Evolutionary conservation across 208 protist species (phyloP).

Genomic region (Trichomonas gallinae): DNA sequence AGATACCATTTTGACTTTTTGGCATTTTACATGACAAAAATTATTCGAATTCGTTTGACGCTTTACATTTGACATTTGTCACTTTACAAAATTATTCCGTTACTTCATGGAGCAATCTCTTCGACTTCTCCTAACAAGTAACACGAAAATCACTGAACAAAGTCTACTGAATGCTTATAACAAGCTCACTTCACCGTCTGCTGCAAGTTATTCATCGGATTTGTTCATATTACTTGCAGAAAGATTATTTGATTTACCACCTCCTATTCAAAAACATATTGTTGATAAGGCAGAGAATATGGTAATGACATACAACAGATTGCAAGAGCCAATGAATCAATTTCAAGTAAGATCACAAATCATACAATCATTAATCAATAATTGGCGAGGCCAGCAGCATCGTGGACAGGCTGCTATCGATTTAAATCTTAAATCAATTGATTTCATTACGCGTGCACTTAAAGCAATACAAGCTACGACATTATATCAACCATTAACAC

Average conservation of each 20-base stretch:
- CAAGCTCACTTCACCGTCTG: not conserved
- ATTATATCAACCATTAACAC: not conserved
- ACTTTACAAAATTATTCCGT: not conserved
- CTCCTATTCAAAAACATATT: conserved; percentile 8
- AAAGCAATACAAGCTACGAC: not conserved
- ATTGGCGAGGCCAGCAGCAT: not conserved
- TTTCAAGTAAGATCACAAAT: not conserved
- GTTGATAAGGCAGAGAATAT: not conserved
- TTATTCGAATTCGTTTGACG: no score
- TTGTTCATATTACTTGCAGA: not conserved
- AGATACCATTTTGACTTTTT: no score
- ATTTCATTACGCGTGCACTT: not conserved
- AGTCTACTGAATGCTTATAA: not conserved
- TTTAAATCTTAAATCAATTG: not conserved
- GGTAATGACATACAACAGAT: not conserved
- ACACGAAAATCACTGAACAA: not conserved
- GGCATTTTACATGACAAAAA: no score
- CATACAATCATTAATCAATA: not conserved
- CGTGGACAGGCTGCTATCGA: not conserved
- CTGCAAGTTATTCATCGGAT: not conserved
- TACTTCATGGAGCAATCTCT: conserved; percentile 19
- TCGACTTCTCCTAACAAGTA: not conserved
- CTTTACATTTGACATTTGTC: no score
- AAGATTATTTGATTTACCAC: not conserved
- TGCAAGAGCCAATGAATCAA: conserved; percentile 8